A percentile compares a stretch with the other conserved stretches of the same genome.
These are phyloP conservation scores for Pichia sp. DNA, from an alignment of 1,139 yeast genomes.

Conservation along the genomic window DNA sequence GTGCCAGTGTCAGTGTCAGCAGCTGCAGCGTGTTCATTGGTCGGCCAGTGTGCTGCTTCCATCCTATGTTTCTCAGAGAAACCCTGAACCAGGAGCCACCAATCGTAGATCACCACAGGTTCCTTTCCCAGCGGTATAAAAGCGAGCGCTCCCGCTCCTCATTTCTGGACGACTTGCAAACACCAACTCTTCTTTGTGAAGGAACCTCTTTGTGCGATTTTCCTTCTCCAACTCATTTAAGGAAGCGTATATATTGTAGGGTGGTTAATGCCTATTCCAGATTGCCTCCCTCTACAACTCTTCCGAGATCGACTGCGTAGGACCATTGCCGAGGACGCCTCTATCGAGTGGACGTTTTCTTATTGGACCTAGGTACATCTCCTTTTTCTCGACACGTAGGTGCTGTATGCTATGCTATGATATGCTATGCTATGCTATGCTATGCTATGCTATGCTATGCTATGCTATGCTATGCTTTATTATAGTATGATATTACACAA, in stretches of 20 bases:
- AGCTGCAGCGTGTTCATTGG: too few relatives aligned
- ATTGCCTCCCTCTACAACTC: conserved; percentile 31
- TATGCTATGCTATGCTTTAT: neutral
- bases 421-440: neutral
- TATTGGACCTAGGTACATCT: neutral
- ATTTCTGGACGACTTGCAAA: too few relatives aligned
- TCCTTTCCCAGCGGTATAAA: too few relatives aligned
- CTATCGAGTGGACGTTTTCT: neutral
- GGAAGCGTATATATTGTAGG: conserved; percentile 31
- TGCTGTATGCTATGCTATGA: neutral
- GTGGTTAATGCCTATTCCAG: conserved; percentile 28
- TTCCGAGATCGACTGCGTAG: conserved; percentile 20
- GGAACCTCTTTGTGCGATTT: conserved; percentile 3
- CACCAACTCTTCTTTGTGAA: too few relatives aligned
- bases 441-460: neutral
- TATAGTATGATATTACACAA: neutral
- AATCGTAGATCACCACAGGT: too few relatives aligned
- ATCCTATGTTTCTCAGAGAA: too few relatives aligned
- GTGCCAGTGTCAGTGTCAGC: too few relatives aligned
- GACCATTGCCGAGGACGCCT: neutral
- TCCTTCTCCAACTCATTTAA: conserved; percentile 26
- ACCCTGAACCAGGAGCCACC: too few relatives aligned
- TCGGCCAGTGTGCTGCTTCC: too few relatives aligned
- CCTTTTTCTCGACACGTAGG: neutral
- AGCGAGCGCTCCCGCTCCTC: neutral